Evolutionary conservation across 306 rosid genomes (phyloP).

Genomic region (Carpinus viminea): DNA sequence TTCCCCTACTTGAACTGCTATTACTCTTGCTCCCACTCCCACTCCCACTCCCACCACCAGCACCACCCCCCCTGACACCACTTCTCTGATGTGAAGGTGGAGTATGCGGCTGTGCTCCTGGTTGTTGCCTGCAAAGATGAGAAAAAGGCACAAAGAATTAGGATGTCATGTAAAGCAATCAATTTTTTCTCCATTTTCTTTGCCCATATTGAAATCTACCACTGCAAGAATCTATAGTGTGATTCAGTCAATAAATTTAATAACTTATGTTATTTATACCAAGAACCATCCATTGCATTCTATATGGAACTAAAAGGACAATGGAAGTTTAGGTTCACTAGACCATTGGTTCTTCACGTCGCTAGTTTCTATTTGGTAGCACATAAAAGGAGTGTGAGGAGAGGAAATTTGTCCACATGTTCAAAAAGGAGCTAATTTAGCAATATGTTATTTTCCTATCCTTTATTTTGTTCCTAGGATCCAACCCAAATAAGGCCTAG

Average conservation of each 20-base stretch:
- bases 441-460: too few relatives aligned
- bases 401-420: too few relatives aligned
- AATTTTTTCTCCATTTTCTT: not conserved
- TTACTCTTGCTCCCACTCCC: conserved; percentile 48
- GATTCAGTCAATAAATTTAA: not conserved
- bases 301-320: not conserved
- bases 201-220: conserved; percentile 8
- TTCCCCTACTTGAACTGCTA: conserved; percentile 66
- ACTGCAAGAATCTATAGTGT: not conserved
- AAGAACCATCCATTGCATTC: too few relatives aligned
- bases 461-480: too few relatives aligned
- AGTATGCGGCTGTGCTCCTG: conserved; percentile 58
- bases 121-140: conserved; percentile 72
- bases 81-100: conserved; percentile 66
- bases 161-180: conserved; percentile 10
- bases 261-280: too few relatives aligned
- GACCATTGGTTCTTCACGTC: not conserved
- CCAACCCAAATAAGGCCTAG: too few relatives aligned
- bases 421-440: too few relatives aligned
- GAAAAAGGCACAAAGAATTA: conserved; percentile 2
- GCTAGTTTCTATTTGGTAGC: not conserved
- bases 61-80: conserved; percentile 40
- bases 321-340: not conserved
- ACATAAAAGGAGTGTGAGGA: not conserved
- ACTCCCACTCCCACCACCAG: conserved; percentile 31